phyloP scores from a whole-genome alignment of 441 rosid genomes.

The Pelargonium citronellum region DNA sequence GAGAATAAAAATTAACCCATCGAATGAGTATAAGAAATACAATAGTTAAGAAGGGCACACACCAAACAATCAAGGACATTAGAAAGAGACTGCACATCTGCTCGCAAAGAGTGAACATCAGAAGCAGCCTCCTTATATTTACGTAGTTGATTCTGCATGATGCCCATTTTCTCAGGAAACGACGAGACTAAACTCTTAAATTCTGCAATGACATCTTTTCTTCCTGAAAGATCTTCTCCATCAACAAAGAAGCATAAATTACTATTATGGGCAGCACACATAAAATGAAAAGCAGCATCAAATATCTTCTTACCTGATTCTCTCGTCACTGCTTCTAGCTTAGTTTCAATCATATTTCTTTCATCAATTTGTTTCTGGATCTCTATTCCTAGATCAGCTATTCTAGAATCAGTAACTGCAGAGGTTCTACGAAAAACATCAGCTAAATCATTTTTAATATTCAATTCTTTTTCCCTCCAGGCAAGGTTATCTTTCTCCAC shows the following conservation, averaged over 20 bases:
- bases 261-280: conserved; percentile 17
- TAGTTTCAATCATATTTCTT: conserved; percentile 47
- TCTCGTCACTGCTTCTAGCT: conserved; percentile 58
- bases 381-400: conserved; percentile 53
- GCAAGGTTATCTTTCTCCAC: conserved; percentile 75
- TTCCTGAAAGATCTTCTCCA: conserved; percentile 55
- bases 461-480: conserved; percentile 86
- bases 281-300: conserved; percentile 25
- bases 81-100: conserved; percentile 78
- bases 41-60: conserved; percentile 21
- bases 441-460: conserved; percentile 58
- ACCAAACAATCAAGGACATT: conserved; percentile 70
- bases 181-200: conserved; percentile 80
- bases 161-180: conserved; percentile 83
- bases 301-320: conserved; percentile 56
- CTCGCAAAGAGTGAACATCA: conserved; percentile 72
- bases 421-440: conserved; percentile 74
- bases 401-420: conserved; percentile 62
- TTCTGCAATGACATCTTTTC: conserved; percentile 77
- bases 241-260: conserved; percentile 21
- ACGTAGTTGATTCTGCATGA: conserved; percentile 74
- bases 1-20: conserved; percentile 21
- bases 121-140: conserved; percentile 67
- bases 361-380: conserved; percentile 64
- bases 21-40: conserved; percentile 23